These are phyloP conservation scores for Colletotrichum echinochloae DNA, from an alignment of 2,329 filamentous ascomycete genomes.

Conservation along the genomic window DNA sequence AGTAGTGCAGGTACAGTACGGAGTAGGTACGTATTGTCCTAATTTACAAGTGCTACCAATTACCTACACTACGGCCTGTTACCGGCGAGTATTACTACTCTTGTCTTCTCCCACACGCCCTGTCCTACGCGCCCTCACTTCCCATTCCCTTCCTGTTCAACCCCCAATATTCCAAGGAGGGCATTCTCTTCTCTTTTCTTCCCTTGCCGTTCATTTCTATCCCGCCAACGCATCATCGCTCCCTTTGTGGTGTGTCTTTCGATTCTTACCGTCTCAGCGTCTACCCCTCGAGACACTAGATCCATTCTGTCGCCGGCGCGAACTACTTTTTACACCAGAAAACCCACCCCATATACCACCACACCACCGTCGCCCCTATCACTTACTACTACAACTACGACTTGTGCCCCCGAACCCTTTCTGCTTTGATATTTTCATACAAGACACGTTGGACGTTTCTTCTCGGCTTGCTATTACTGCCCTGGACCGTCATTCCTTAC, in stretches of 20 bases:
- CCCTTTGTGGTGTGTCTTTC: conserved; percentile 36
- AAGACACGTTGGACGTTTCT: conserved; percentile 41
- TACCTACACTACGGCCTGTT: neutral
- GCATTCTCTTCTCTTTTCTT: conserved; percentile 8
- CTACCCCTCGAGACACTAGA: conserved; percentile 21
- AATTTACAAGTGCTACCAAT: neutral
- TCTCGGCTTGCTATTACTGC: conserved; percentile 28
- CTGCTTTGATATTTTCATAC: neutral
- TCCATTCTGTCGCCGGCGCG: conserved; percentile 33
- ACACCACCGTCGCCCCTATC: neutral
- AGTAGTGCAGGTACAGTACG: neutral
- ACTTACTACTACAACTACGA: conserved; percentile 3
- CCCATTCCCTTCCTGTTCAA: conserved; percentile 17
- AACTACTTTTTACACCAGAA: conserved; percentile 18
- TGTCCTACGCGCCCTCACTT: conserved; percentile 1
- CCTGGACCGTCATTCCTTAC: conserved; percentile 23
- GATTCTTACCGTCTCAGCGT: conserved; percentile 16
- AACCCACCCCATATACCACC: neutral
- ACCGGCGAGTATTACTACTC: conserved; percentile 23
- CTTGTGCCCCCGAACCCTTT: neutral
- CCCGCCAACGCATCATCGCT: conserved; percentile 4
- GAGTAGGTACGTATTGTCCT: neutral
- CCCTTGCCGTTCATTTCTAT: conserved; percentile 15
- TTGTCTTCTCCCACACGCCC: conserved; percentile 27
- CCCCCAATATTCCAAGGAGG: conserved; percentile 26